Evolutionary conservation across 345 rosid genomes (phyloP), one percentile per base, ranked within the genome.

Genomic region (Aquilaria sinensis): DNA sequence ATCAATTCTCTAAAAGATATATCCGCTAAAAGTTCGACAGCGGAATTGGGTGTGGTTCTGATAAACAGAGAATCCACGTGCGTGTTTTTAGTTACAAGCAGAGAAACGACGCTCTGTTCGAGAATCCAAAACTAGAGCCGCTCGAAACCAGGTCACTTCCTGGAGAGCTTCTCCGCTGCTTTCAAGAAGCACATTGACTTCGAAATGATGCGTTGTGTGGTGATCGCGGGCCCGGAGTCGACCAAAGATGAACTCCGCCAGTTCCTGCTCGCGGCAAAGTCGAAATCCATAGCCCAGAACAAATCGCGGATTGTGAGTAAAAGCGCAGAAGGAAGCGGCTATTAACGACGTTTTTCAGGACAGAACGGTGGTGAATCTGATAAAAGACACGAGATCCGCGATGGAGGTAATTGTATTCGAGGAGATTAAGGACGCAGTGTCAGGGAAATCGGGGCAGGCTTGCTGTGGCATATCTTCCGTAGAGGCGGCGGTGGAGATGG

Each of bases 381-480:
- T 65, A 10, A 60, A 60, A 43, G 45, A 50, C 5, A 56, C 70
- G 2, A 64, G 61, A 50, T 57, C 66, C 0, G 37, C 29, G 6
- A 3, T 23, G 53, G 70, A 71, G 43, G 65, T 65, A 1, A 65
- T 31, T 37, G 70, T 47, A 12, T 71, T 37, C 49, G 60, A 60
- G 31, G 66, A 71, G 12, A 48, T 65, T 14, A 47, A 59, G 10
- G 59, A 60, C 13, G 56, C 56, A 34, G 12, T 65, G 10, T 15
- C 23, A 29, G 1, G 2, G 0, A 51, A 55, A 12, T 56, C 47
- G n/a, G 74, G 60, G 12, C 57, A 49, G 2, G 74, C 58, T 0
- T 65, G 74, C 23, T 71, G 61, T 31, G 70, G 74, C 6, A 16
- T 66, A 2, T 47, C n/a, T 13, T 50, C 31, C 5, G 63, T 71